Percentiles rank a stretch among this genome's conserved stretches.
Conservation (phyloP, 2,329 filamentous ascomycete genomes). For the Exophiala lecanii-corni region DNA sequence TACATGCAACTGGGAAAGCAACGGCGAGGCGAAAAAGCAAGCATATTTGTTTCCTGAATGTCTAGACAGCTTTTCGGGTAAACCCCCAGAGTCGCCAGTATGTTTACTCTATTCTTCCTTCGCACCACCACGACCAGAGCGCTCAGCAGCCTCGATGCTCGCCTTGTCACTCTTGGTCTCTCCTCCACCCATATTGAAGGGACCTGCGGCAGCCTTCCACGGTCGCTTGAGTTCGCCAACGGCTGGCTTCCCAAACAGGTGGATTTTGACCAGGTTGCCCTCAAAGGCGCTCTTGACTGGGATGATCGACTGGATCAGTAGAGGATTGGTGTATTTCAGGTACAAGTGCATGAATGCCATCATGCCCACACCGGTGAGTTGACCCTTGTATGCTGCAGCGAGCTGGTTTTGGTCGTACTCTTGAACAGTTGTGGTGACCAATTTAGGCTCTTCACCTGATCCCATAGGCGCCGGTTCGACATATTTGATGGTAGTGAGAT, state of each 20-base stretch:
- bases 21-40: too few relatives aligned
- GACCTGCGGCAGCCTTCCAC: slow-evolving; percentile 79
- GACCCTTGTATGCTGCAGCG: slow-evolving; percentile 76
- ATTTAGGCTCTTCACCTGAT: slow-evolving; percentile 88
- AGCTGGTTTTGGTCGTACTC: slow-evolving; percentile 90
- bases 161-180: slow-evolving; percentile 89
- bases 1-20: too few relatives aligned
- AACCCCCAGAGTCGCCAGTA: too few relatives aligned
- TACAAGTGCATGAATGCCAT: slow-evolving; percentile 99
- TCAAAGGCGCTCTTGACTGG: slow-evolving; percentile 94
- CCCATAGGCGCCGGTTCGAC: slow-evolving; percentile 94
- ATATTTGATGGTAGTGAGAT: slow-evolving; percentile 96
- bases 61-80: too few relatives aligned
- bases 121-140: slow-evolving; percentile 46
- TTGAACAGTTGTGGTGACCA: slow-evolving; percentile 92
- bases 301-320: slow-evolving; percentile 97
- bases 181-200: slow-evolving; percentile 68
- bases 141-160: slow-evolving; percentile 51
- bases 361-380: slow-evolving; percentile 95
- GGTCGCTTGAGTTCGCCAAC: slow-evolving; percentile 88
- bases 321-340: slow-evolving; percentile 99
- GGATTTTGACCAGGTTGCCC: slow-evolving; percentile 93
- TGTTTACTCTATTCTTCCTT: slow-evolving; percentile 50
- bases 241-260: slow-evolving; percentile 81
- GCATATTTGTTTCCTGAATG: too few relatives aligned